Evolutionary conservation across 2,329 filamentous ascomycete species (phyloP).

Genomic region (Fusarium burgessii): DNA sequence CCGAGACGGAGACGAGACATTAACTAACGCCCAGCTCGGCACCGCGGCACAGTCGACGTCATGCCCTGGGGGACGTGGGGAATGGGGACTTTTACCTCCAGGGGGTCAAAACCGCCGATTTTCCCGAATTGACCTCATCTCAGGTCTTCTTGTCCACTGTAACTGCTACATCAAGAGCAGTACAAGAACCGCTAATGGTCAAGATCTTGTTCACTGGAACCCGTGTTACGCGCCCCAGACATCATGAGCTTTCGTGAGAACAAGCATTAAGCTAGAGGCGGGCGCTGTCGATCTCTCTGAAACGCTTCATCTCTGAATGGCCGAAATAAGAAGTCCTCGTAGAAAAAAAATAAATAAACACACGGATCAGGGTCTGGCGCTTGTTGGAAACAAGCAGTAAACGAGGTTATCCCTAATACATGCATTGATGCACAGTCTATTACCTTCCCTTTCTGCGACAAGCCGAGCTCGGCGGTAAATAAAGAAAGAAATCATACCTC

Average conservation of each 20-base stretch:
- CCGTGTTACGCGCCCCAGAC: conserved; percentile 18
- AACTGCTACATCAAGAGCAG: neutral
- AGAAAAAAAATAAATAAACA: neutral
- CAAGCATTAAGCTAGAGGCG: conserved; percentile 14
- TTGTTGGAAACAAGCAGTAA: conserved; percentile 13
- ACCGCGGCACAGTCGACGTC: conserved; percentile 47
- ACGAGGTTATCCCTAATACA: conserved; percentile 20
- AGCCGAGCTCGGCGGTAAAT: conserved; percentile 32
- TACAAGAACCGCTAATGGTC: neutral
- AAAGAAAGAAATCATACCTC: neutral
- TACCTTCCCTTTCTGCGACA: conserved; percentile 10
- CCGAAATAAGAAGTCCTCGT: conserved; percentile 7
- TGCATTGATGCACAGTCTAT: conserved; percentile 29
- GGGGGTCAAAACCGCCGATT: conserved; percentile 43
- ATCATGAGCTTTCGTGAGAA: neutral
- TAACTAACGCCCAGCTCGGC: conserved; percentile 38
- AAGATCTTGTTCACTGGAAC: conserved; percentile 8
- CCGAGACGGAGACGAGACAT: conserved; percentile 27
- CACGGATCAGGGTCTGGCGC: conserved; percentile 34
- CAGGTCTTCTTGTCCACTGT: conserved; percentile 7
- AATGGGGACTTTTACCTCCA: conserved; percentile 31
- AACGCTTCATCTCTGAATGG: conserved; percentile 25
- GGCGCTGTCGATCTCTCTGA: conserved; percentile 28
- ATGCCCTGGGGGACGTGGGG: conserved; percentile 41
- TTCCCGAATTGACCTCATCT: conserved; percentile 41